Evolutionary conservation across 352 stramenopile species (phyloP).

Genomic region (Phytophthora vignae): DNA sequence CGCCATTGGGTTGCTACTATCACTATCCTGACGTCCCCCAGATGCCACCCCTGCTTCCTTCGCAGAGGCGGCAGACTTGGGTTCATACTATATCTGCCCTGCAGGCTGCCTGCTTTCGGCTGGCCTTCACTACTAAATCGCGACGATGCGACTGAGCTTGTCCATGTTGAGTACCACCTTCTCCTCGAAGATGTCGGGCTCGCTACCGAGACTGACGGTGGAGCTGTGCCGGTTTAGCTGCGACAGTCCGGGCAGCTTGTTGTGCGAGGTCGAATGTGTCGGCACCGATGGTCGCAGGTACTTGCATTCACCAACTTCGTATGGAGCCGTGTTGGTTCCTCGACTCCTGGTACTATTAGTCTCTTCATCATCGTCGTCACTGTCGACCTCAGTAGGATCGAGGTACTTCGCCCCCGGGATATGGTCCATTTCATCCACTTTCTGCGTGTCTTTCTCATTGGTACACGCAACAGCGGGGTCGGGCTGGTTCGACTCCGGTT

Average conservation of each 20-base stretch:
- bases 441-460: conserved; percentile 36
- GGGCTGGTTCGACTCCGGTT: conserved; percentile 3
- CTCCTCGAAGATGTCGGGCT: conserved; percentile 21
- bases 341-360: background rate
- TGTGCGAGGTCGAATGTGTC: conserved; percentile 26
- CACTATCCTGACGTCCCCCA: background rate
- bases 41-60: conserved; percentile 7
- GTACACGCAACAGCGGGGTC: conserved; percentile 36
- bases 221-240: conserved; percentile 37
- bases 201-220: conserved; percentile 18
- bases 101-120: background rate
- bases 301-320: conserved; percentile 19
- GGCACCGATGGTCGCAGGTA: conserved; percentile 23
- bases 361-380: conserved; percentile 6
- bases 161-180: conserved; percentile 35
- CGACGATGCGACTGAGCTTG: conserved; percentile 25
- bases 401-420: conserved; percentile 14
- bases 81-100: background rate
- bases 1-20: background rate
- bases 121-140: conserved; percentile 4
- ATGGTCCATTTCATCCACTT: conserved; percentile 45
- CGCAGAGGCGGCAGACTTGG: background rate
- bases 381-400: conserved; percentile 4
- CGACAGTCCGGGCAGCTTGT: conserved; percentile 29
- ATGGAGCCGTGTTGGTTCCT: conserved; percentile 7